Evolutionary conservation across 257 asterid species (phyloP), one percentile per base, ranked within the genome.

Genomic region (Knoxia roxburghii): DNA sequence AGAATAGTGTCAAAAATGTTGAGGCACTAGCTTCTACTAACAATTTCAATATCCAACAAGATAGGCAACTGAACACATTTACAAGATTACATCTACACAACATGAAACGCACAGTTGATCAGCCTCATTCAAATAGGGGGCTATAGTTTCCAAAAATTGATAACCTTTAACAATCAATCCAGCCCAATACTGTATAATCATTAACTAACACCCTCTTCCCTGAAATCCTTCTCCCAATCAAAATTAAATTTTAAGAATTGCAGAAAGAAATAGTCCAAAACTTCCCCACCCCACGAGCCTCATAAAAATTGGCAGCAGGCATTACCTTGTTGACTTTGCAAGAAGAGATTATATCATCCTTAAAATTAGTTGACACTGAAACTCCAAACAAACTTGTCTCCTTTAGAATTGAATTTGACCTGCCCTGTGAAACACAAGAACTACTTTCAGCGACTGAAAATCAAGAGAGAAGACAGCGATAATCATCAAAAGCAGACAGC

Each of bases 321-420:
- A 29, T 57, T 75, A 86, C 94, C 96, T 84, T 79, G 64, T 67
- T 73, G 68, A 65, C 58, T 48, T 65, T 27, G 54, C 63, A 73
- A 60, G 62, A 77, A 55, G 76, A 63, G 73, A 1, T 64, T 65
- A 68, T 75, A 33, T 82, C 88, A 80, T 80, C 78, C 80, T 68
- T 84, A 63, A 73, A 67, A 58, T 73, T 51, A 32, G 63, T 73
- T 0, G 92, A 78, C 69, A 87, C 4, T 14, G 83, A 64, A 79
- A 80, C 79, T 82, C 95, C 95, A 78, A 88, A 85, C 3, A 86
- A 54, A 32, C 82, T 71, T 7, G 86, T 73, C 79, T 85, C 95
- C 71, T 85, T 85, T 9, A 82, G 41, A 24, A 49, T 21, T 68
- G 75, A 72, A 76, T 52, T 69, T 55, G 75, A 68, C 81, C 79